Percentiles rank a stretch among this genome's conserved stretches.
Evolutionary conservation across 2,329 filamentous ascomycete genomes (phyloP).

Genomic region (Neofusicoccum ribis): DNA sequence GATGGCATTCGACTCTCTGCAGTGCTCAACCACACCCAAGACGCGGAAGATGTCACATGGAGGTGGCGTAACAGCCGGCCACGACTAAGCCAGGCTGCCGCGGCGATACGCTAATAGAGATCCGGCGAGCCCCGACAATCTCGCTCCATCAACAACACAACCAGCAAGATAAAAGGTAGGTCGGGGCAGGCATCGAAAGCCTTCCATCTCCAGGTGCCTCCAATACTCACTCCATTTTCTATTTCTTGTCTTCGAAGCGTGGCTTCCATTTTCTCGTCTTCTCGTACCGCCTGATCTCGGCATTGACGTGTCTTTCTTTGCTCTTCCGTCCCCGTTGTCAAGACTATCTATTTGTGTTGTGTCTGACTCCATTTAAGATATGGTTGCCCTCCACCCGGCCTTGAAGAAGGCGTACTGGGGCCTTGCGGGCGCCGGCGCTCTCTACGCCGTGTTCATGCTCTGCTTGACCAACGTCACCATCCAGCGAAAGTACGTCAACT

Average conservation of each 20-base stretch:
- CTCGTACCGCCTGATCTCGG: not conserved
- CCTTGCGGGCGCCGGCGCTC: constrained; percentile 54
- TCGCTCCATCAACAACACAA: constrained; percentile 6
- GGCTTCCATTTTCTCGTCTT: not conserved
- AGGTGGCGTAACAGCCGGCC: not conserved
- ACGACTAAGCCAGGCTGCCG: constrained; percentile 14
- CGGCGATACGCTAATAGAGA: not conserved
- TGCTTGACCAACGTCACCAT: constrained; percentile 67
- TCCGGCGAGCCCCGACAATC: constrained; percentile 6
- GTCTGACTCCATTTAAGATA: constrained; percentile 13
- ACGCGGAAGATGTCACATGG: not conserved
- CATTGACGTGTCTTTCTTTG: not conserved
- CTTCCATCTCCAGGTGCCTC: too few species aligned
- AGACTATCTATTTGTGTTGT: not conserved
- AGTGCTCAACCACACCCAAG: too few species aligned
- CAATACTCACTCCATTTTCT: too few species aligned
- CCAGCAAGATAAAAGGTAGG: not conserved
- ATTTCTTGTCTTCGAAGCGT: not conserved
- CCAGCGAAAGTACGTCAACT: constrained; percentile 71
- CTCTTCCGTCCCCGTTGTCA: not conserved
- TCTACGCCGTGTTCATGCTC: constrained; percentile 68
- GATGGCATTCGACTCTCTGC: too few species aligned
- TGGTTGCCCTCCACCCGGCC: constrained; percentile 31
- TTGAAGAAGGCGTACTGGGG: constrained; percentile 40
- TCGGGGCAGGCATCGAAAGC: not conserved